A percentile compares a stretch with the other conserved stretches of the same genome.
Evolutionary conservation across 2,329 filamentous ascomycete species (phyloP).

Genomic region (Colletotrichum scovillei): DNA sequence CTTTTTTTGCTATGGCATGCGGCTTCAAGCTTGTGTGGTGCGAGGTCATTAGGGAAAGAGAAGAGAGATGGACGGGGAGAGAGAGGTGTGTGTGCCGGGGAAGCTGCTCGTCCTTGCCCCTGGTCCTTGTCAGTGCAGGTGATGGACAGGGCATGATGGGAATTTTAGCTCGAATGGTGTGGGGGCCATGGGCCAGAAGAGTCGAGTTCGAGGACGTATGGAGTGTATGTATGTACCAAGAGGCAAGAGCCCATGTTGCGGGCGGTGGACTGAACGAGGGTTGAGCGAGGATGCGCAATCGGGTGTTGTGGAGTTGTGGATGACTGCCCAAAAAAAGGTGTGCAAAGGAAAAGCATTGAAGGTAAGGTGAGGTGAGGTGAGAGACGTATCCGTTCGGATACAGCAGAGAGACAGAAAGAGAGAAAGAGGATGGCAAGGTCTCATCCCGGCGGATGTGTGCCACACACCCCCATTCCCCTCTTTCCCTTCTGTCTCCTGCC

Average conservation of each 20-base stretch:
- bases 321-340: background rate
- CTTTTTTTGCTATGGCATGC: background rate
- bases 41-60: background rate
- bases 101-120: slow-evolving; percentile 28
- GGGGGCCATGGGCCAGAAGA: background rate
- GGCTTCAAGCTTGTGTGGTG: background rate
- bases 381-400: background rate
- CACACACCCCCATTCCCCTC: slow-evolving; percentile 9
- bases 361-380: slow-evolving; percentile 18
- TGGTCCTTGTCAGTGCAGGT: slow-evolving; percentile 28
- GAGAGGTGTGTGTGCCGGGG: slow-evolving; percentile 32
- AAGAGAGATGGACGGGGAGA: background rate
- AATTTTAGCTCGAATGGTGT: slow-evolving; percentile 21
- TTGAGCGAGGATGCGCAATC: background rate
- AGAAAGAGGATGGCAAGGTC: slow-evolving; percentile 9
- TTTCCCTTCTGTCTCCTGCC: slow-evolving; percentile 17
- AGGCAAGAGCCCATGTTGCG: slow-evolving; percentile 9
- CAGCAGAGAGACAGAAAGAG: background rate
- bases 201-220: background rate
- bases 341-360: background rate
- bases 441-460: slow-evolving; percentile 8
- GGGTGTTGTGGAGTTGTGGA: background rate
- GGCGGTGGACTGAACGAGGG: background rate
- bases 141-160: slow-evolving; percentile 22
- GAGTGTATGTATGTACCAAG: too few species aligned